Base-by-base conservation (phyloP, 2,329 filamentous ascomycete species). In the Aspergillus thermomutatus region DNA sequence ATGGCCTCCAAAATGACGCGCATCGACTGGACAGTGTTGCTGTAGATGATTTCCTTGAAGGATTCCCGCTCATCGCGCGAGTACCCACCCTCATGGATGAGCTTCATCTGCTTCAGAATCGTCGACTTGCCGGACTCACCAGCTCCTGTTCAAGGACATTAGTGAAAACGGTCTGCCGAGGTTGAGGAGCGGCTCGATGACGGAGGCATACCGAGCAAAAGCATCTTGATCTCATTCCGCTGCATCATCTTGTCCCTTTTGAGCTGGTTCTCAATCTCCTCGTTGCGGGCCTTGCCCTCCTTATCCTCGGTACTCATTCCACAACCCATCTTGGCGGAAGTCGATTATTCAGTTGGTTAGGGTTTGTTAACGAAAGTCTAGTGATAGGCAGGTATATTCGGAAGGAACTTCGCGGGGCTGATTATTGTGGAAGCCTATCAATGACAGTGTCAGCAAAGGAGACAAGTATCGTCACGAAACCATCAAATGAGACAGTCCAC, bases 241-340 rank as follows among this genome's bases (percentile, higher is more conserved):
- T 97, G 92, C 83, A 96, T 89, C 90, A 97, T 90, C 81, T 96
- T 95, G 75, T 99, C 94, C 77, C 91, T 86, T 86, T 97, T 97
- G 75, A 97, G 83, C 83, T 97, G 93, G 78, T 97, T 97, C 81
- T 99, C 94, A 74, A 99, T 99, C 87, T 97, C 93, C 85, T 99
- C 94, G 77, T 99, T 97, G 70, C 94, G 89, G 83, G 92, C 91
- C 90, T 97, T 97, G 81, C 94, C 93, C 92, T 97, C 94, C 89
- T 97, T 97, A 82, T 97, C 94, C 83, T 97, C 94, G 75, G 94
- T 96, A 78, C 93, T 97, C 91, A 97, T 96, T 80, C 93, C 93
- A 79, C 94, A 99, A 87, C 94, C 94, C 94, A 99, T 99, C 72
- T 83, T 92, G 88, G 75, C 81, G 79, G 77, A 66, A 52, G 55